A percentile compares a stretch with the other conserved stretches of the same genome.
These are phyloP conservation scores for Vigna unguiculata DNA, from an alignment of 306 rosid species.

Conservation along the genomic window DNA sequence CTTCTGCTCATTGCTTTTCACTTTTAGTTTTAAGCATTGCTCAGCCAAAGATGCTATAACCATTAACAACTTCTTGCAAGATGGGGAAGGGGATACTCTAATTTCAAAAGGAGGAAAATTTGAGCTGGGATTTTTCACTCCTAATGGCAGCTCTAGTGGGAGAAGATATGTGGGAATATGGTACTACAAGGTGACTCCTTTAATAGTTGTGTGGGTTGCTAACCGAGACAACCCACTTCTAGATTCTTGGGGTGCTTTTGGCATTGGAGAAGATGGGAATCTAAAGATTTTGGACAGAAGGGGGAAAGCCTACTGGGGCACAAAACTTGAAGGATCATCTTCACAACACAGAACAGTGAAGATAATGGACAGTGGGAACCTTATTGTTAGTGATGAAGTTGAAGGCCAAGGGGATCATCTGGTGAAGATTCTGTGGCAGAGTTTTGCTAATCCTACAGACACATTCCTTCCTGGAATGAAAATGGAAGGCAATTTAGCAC, in stretches of 20 bases:
- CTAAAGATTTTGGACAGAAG: slow-evolving; percentile 60
- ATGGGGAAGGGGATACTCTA: slow-evolving; percentile 54
- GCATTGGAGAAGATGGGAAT: slow-evolving; percentile 68
- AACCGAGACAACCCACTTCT: slow-evolving; percentile 67
- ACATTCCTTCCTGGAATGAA: slow-evolving; percentile 91
- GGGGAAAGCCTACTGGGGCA: slow-evolving; percentile 59
- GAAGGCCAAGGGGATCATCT: slow-evolving; percentile 46
- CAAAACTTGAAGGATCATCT: slow-evolving; percentile 55
- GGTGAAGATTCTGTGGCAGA: slow-evolving; percentile 63
- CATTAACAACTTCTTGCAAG: slow-evolving; percentile 46
- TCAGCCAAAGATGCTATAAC: slow-evolving; percentile 59
- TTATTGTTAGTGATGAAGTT: slow-evolving; percentile 47
- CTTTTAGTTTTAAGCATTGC: slow-evolving; percentile 43
- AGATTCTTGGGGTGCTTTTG: slow-evolving; percentile 58
- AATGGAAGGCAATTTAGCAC: slow-evolving; percentile 57
- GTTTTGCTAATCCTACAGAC: slow-evolving; percentile 75
- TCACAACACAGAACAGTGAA: slow-evolving; percentile 42
- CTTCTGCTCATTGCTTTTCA: slow-evolving; percentile 48
- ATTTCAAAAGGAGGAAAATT: slow-evolving; percentile 66
- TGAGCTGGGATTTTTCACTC: slow-evolving; percentile 75
- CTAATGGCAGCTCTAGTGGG: slow-evolving; percentile 62
- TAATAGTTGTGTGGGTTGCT: slow-evolving; percentile 78
- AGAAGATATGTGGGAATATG: slow-evolving; percentile 83
- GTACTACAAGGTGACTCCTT: slow-evolving; percentile 64
- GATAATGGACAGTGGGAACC: slow-evolving; percentile 74